phyloP scores from a whole-genome alignment of 2,329 filamentous ascomycete species.

The Fusarium setosum region DNA sequence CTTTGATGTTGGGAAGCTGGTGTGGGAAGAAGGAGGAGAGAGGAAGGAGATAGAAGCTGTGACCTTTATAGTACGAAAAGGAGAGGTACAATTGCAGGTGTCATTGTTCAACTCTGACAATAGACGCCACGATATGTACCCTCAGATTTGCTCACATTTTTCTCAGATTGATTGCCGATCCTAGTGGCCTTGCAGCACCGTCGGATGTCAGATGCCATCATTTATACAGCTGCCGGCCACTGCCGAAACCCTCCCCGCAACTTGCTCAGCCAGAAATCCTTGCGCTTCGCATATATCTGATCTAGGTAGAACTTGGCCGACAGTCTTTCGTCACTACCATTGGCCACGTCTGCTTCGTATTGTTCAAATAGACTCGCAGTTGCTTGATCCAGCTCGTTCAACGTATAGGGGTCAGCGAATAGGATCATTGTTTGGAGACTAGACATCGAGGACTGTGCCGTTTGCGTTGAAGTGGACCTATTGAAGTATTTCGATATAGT shows the following conservation, averaged over 20 bases:
- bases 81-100: too few species aligned
- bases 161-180: too few species aligned
- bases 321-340: conserved; percentile 30
- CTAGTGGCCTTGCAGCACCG: too few species aligned
- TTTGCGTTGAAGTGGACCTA: not conserved
- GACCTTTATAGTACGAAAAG: not conserved
- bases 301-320: conserved; percentile 48
- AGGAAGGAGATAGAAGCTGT: not conserved
- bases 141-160: not conserved
- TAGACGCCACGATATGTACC: not conserved
- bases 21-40: not conserved
- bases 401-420: conserved; percentile 35
- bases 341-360: conserved; percentile 45
- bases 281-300: conserved; percentile 39
- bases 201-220: too few species aligned
- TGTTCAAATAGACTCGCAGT: conserved; percentile 47
- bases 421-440: conserved; percentile 30
- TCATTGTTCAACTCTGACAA: too few species aligned
- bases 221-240: not conserved
- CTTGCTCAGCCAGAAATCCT: conserved; percentile 46
- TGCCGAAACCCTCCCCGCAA: conserved; percentile 23
- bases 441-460: not conserved
- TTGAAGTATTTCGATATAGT: not conserved
- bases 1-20: not conserved
- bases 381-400: conserved; percentile 40